These are phyloP conservation scores for Linderina pennispora DNA, from an alignment of 192 early-diverging fungal genomes.

Conservation along the genomic window DNA sequence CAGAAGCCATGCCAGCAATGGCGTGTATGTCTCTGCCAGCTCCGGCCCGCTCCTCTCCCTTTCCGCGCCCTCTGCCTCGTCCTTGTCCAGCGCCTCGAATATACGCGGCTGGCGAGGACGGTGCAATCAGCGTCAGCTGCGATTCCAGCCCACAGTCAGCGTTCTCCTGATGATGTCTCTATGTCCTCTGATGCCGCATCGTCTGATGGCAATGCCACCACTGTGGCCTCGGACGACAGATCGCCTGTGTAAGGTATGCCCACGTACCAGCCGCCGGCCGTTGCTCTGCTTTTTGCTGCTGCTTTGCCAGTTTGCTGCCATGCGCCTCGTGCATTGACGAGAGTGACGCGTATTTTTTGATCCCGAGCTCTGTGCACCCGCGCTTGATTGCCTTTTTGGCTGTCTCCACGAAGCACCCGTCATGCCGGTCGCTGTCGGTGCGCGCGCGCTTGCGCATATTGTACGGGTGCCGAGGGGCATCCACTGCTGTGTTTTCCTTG, in stretches of 20 bases:
- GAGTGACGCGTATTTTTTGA: constrained; percentile 29
- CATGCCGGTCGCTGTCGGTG: no score
- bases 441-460: constrained; percentile 22
- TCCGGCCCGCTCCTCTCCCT: constrained; percentile 2
- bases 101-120: constrained; percentile 24
- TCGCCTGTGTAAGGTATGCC: constrained; percentile 4
- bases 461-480: no score
- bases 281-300: not conserved
- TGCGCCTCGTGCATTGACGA: constrained; percentile 23
- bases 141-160: constrained; percentile 33
- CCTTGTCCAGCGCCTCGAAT: constrained; percentile 1
- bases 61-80: not conserved
- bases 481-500: no score
- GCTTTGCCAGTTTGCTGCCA: not conserved
- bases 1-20: constrained; percentile 16
- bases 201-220: constrained; percentile 31
- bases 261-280: not conserved
- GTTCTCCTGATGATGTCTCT: no score
- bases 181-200: not conserved
- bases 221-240: constrained; percentile 34
- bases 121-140: constrained; percentile 32
- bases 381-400: constrained; percentile 39
- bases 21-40: constrained; percentile 8
- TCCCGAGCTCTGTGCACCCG: constrained; percentile 36
- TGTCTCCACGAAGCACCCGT: constrained; percentile 15